phyloP scores from a whole-genome alignment of 257 asterid species.

The Solanum stenotomum region DNA sequence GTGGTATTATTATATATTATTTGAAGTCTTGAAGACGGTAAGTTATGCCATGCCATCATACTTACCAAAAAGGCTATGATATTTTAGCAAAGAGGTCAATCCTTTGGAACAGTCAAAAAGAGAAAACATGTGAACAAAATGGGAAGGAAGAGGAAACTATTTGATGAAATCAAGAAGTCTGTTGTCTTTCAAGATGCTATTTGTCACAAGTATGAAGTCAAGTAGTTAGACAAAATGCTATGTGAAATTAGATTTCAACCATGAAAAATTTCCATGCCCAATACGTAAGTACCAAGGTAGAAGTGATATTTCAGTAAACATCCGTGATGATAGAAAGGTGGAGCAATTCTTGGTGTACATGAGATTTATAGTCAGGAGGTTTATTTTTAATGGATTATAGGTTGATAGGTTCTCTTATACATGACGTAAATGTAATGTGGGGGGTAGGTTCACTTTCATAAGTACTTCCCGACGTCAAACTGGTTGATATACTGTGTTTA shows the following conservation, averaged over 20 bases:
- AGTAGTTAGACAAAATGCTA: background rate
- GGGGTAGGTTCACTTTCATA: background rate
- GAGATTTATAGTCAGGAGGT: background rate
- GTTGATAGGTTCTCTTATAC: background rate
- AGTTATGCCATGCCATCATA: background rate
- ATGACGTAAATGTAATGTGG: background rate
- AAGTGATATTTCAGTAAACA: background rate
- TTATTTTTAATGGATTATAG: background rate
- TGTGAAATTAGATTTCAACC: background rate
- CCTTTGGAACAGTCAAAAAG: background rate
- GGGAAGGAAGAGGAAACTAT: background rate
- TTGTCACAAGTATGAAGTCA: background rate
- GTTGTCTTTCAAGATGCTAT: background rate
- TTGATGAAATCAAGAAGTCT: background rate
- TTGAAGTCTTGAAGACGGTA: background rate
- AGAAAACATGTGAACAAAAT: background rate
- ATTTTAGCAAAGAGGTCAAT: background rate
- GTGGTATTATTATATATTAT: background rate
- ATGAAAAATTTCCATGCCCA: background rate
- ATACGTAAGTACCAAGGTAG: background rate
- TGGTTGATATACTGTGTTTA: background rate
- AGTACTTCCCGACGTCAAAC: background rate
- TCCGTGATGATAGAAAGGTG: background rate
- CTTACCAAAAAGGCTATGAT: background rate
- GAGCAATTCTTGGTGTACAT: background rate